Percentiles rank a stretch among this genome's conserved stretches.
phyloP scores from a whole-genome alignment of 306 rosid species.

The Gastrolobium villosum region DNA sequence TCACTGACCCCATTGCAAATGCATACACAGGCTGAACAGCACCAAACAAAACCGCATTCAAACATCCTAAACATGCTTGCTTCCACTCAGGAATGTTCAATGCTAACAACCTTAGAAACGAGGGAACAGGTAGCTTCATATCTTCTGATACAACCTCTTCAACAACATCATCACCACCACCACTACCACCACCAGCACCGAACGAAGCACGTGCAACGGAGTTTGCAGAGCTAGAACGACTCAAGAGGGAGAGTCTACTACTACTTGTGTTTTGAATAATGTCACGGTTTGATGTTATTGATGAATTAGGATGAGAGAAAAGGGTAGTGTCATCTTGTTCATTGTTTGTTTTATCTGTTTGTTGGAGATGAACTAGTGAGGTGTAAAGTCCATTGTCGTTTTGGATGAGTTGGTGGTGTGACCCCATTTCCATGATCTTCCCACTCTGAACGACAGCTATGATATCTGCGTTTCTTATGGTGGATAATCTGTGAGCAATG shows the following conservation, averaged over 20 bases:
- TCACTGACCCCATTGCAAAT: constrained; percentile 73
- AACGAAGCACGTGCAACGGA: constrained; percentile 50
- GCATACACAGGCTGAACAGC: constrained; percentile 82
- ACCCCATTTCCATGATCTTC: constrained; percentile 70
- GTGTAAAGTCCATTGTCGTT: constrained; percentile 63
- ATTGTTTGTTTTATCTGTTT: constrained; percentile 45
- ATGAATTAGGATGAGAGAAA: constrained; percentile 43
- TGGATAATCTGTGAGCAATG: constrained; percentile 89
- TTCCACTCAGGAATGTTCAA: constrained; percentile 88
- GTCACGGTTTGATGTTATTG: constrained; percentile 44
- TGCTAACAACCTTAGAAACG: constrained; percentile 73
- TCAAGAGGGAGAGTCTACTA: constrained; percentile 53
- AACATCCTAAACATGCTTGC: constrained; percentile 75
- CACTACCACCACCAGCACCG: constrained; percentile 13
- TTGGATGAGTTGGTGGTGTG: constrained; percentile 67
- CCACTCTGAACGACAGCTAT: constrained; percentile 82
- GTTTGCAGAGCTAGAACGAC: constrained; percentile 65
- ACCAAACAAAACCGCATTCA: constrained; percentile 69
- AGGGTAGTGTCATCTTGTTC: constrained; percentile 42
- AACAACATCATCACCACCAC: background rate
- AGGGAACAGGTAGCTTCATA: constrained; percentile 55
- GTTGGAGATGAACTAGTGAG: constrained; percentile 77
- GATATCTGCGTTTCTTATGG: constrained; percentile 72
- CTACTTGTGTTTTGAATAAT: constrained; percentile 53
- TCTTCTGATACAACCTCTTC: background rate